Evolutionary conservation across 2,329 filamentous ascomycete species (phyloP).

Genomic region (Cytospora piceae): DNA sequence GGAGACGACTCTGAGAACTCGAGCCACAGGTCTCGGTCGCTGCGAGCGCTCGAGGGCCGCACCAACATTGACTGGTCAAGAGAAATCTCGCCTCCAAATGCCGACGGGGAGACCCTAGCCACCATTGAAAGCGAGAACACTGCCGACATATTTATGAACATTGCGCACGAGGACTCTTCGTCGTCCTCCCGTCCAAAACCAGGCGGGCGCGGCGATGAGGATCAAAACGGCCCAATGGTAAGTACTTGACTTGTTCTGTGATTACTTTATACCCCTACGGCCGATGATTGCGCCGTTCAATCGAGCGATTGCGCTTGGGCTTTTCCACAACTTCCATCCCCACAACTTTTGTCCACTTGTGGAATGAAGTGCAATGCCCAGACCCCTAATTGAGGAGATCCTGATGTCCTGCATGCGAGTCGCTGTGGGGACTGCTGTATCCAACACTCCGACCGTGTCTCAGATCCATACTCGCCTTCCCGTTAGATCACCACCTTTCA

Average conservation of each 20-base stretch:
- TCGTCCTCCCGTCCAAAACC: slow-evolving; percentile 39
- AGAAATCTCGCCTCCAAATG: slow-evolving; percentile 48
- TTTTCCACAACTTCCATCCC: slow-evolving; percentile 1
- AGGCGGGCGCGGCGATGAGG: slow-evolving; percentile 41
- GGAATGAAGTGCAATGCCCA: slow-evolving; percentile 27
- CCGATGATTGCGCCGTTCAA: slow-evolving; percentile 3
- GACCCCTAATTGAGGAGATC: slow-evolving; percentile 24
- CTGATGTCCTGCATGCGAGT: slow-evolving; percentile 19
- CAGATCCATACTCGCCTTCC: slow-evolving; percentile 21
- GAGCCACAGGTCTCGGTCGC: slow-evolving; percentile 52
- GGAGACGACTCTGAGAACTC: slow-evolving; percentile 47
- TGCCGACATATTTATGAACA: slow-evolving; percentile 62
- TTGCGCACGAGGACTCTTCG: slow-evolving; percentile 57
- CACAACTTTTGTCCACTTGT: slow-evolving; percentile 24
- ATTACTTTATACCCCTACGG: background rate
- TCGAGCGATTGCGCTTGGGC: slow-evolving; percentile 3
- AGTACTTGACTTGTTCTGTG: slow-evolving; percentile 16
- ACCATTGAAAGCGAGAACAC: slow-evolving; percentile 37
- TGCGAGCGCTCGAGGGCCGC: slow-evolving; percentile 56
- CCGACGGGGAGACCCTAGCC: slow-evolving; percentile 49
- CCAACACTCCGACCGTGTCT: slow-evolving; percentile 26
- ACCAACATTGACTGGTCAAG: slow-evolving; percentile 41
- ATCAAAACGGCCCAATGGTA: slow-evolving; percentile 33
- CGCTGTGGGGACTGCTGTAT: slow-evolving; percentile 25
- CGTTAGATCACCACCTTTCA: slow-evolving; percentile 23